Evolutionary conservation across 2,329 filamentous ascomycete genomes (phyloP), one percentile per base, ranked within the genome.

Genomic region (Teratosphaeria zuluensis): DNA sequence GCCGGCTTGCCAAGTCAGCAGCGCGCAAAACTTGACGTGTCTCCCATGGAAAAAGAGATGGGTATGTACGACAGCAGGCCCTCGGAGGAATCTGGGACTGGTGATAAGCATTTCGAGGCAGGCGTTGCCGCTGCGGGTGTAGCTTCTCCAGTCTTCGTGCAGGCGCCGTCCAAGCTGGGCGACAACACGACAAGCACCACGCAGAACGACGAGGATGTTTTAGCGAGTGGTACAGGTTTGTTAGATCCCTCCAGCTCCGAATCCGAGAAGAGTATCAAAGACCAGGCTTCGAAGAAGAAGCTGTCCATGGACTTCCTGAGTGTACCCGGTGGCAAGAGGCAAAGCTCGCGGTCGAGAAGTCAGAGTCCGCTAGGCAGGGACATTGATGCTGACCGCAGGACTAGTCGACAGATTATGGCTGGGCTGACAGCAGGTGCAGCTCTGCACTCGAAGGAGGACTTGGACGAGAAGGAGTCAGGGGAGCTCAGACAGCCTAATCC

Each of bases 371-470:
- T 68, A 8, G 65, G 63, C 1, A 59, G 59, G 21, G 68, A 70
- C 51, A 46, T 61, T 62, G 28, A 64, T 66, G 51, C 66, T 51
- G 65, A 65, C 57, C 19, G 19, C 42, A 48, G n/a, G 42, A 48
- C 42, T n/a, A 48, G 42, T 21, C 42, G 42, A 8, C 16, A 48
- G 42, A 72, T 65, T 38, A 57, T 64, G 52, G 66, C 62, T 56
- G 68, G 65, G 19, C 63, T 67, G 11, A 68, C 69, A 63, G 73
- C 72, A 53, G 71, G 71, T 46, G 71, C 68, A 31, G 69, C 68
- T 6, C 55, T 72, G 31, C 42, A 48, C n/a, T 48, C 42, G 3
- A 48, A 21, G 4, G 42, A 48, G 42, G 16, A 21, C 42, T 16
- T 48, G 42, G 66, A 65, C 30, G 64, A 69, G 14, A 56, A 60